Evolutionary conservation across 139 green algal genomes (phyloP).

Genomic region (Coelastrella sp.): DNA sequence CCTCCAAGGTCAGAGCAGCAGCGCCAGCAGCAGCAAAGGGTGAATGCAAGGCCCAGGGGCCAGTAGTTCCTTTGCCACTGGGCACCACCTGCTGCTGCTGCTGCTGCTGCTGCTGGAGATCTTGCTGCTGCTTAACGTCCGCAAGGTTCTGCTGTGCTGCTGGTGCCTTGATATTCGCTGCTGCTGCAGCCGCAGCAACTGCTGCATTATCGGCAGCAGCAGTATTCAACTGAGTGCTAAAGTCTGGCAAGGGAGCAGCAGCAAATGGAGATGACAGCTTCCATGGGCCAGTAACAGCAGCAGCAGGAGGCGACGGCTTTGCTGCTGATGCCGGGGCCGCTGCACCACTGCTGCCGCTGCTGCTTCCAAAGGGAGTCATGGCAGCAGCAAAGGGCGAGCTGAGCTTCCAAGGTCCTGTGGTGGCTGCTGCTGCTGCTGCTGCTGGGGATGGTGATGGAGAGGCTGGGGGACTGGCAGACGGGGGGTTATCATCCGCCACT

Average conservation of each 20-base stretch:
- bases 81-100: not conserved
- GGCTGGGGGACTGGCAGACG: no score
- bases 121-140: no score
- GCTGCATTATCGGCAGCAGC: not conserved
- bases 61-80: not conserved
- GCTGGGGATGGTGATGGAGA: not conserved
- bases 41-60: not conserved
- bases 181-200: not conserved
- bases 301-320: not conserved
- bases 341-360: not conserved
- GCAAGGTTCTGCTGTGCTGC: not conserved
- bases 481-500: not conserved
- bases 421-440: not conserved
- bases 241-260: not conserved
- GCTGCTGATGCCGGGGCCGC: not conserved
- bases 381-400: conserved; percentile 3
- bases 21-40: conserved; percentile 22
- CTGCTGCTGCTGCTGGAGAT: no score
- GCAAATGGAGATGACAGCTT: conserved; percentile 3
- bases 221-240: not conserved
- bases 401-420: conserved; percentile 4
- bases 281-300: conserved; percentile 10
- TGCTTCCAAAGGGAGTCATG: not conserved
- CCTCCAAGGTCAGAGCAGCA: not conserved
- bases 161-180: not conserved